Base-by-base conservation (phyloP, 1,139 yeast species). In the Yueomyces sp. region DNA sequence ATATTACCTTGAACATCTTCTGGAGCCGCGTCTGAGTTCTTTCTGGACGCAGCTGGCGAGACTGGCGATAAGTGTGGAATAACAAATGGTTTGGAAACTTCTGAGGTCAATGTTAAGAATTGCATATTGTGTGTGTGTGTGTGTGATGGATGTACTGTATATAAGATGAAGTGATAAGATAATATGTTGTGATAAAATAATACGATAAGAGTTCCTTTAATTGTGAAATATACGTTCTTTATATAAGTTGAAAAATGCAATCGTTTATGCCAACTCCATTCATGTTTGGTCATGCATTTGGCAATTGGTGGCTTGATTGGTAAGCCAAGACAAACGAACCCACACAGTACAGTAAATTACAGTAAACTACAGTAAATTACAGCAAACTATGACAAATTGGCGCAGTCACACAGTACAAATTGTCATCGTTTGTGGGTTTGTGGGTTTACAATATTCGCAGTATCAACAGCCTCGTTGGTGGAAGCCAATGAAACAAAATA, bases 21-120 rank as follows among this genome's bases (percentile, higher is more conserved):
- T 36, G 40, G 43, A 42, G 44, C 46, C 27, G 44, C 49, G 34
- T 41, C 34, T 26, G 53, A 49, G 48, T 49, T 52, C 40, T 50
- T 50, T 47, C 56, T 50, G 28, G 55, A 47, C n/a, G 48, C 38
- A 37, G 56, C 48, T 33, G 51, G 49, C 29, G 78, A 64, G 6
- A 70, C 70, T 38, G 84, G 84, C 1, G 84, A 77, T 39, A 78
- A 69, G 45, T 73, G 63, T 50, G 80, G 78, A 55, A 79, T 77
- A 41, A 80, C 69, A 55, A 78, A 79, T 50, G 87, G 85, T 57
- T 73, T 68, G 44, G 75, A 68, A 43, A 70, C 62, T 48, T 76
- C 79, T 42, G 76, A 69, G 39, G 81, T 70, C 59, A 80, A 70
- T 42, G 70, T 67, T 59, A 78, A 66, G 59, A 72, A 76, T 52